These are phyloP conservation scores for Aspergillus quadricinctus DNA, from an alignment of 2,329 filamentous ascomycete genomes.

Conservation along the genomic window DNA sequence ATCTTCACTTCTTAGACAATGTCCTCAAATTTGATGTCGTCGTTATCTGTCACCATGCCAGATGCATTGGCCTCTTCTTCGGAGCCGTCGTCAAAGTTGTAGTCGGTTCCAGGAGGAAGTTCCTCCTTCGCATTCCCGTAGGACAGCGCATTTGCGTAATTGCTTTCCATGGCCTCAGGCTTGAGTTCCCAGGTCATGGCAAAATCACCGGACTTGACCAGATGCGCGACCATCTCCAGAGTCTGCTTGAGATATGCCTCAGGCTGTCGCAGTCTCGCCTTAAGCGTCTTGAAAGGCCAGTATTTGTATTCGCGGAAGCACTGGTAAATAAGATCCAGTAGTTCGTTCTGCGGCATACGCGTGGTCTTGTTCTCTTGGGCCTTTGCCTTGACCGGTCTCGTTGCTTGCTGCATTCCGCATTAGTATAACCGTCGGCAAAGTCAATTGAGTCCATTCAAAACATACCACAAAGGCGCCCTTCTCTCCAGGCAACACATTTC, in stretches of 20 bases:
- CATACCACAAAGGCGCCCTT: slow-evolving; percentile 42
- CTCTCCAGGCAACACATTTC: slow-evolving; percentile 46
- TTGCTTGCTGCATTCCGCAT: slow-evolving; percentile 35
- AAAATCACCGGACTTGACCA: slow-evolving; percentile 79
- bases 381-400: slow-evolving; percentile 51
- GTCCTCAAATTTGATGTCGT: slow-evolving; percentile 75
- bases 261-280: slow-evolving; percentile 73
- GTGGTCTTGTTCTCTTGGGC: slow-evolving; percentile 76
- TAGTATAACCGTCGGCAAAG: slow-evolving; percentile 12
- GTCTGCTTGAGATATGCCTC: slow-evolving; percentile 88
- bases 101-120: slow-evolving; percentile 44
- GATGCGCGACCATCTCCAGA: slow-evolving; percentile 73
- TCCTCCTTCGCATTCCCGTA: slow-evolving; percentile 50
- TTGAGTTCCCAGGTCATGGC: slow-evolving; percentile 82
- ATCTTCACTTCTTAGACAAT: slow-evolving; percentile 44
- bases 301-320: slow-evolving; percentile 84
- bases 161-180: slow-evolving; percentile 59
- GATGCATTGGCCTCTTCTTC: slow-evolving; percentile 44
- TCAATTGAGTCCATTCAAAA: slow-evolving; percentile 6
- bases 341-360: slow-evolving; percentile 82
- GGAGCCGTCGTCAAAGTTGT: slow-evolving; percentile 48
- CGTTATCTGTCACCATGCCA: slow-evolving; percentile 56
- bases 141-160: slow-evolving; percentile 38
- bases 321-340: slow-evolving; percentile 78
- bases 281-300: slow-evolving; percentile 89